These are phyloP conservation scores for Globisporangium spiculum DNA, from an alignment of 352 stramenopile species.

Conservation along the genomic window DNA sequence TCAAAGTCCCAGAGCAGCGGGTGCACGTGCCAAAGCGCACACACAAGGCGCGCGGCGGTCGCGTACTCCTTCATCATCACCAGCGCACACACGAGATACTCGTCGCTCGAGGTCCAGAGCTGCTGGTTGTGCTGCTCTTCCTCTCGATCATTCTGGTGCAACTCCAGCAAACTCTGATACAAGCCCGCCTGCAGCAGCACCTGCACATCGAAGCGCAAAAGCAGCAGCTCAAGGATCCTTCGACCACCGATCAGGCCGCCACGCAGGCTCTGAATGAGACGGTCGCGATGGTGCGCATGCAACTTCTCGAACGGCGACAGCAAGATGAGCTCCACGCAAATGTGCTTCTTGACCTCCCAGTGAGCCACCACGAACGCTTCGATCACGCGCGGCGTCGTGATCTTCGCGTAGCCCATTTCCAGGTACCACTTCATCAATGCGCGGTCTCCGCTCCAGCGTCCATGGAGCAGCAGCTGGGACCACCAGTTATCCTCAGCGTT, in stretches of 20 bases:
- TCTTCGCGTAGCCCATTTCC: constrained; percentile 37
- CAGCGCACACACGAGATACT: constrained; percentile 69
- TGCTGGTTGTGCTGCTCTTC: background rate
- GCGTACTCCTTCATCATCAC: constrained; percentile 45
- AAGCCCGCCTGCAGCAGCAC: constrained; percentile 40
- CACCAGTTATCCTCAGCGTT: constrained; percentile 23
- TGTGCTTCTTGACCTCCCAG: constrained; percentile 31
- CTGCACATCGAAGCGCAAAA: constrained; percentile 61
- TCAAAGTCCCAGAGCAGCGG: constrained; percentile 70
- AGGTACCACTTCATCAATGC: constrained; percentile 57
- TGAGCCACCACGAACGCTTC: constrained; percentile 39
- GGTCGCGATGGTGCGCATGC: constrained; percentile 31
- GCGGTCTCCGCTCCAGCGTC: constrained; percentile 35
- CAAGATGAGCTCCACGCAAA: constrained; percentile 49
- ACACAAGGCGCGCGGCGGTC: constrained; percentile 45
- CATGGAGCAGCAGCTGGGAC: constrained; percentile 42
- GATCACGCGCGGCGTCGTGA: constrained; percentile 24
- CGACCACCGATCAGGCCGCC: background rate
- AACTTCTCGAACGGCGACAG: constrained; percentile 57
- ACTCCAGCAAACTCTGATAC: constrained; percentile 34
- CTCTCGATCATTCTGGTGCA: constrained; percentile 11
- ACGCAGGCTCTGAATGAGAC: constrained; percentile 23
- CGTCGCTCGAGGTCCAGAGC: constrained; percentile 54
- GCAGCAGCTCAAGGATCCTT: constrained; percentile 35
- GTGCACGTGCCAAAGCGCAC: constrained; percentile 50